Percentiles rank a stretch among this genome's conserved stretches.
Conservation (phyloP, 2,329 filamentous ascomycete genomes). For the Cadophora gregata region DNA sequence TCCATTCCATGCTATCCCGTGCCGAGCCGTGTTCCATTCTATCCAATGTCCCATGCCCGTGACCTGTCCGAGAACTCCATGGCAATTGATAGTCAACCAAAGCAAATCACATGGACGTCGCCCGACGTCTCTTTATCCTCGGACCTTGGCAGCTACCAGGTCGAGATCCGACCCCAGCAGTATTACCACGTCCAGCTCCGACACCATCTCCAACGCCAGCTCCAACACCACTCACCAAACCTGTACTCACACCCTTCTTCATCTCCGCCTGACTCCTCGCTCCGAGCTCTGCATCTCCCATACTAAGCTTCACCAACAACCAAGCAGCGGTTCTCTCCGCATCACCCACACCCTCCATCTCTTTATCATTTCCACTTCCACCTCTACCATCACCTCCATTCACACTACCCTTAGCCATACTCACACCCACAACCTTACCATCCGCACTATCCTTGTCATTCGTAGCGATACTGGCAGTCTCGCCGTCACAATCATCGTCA, state of each 20-base stretch:
- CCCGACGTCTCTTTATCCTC: constrained; percentile 50
- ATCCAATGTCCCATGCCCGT: background rate
- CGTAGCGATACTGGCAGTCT: constrained; percentile 29
- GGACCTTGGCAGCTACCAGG: constrained; percentile 29
- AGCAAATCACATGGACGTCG: constrained; percentile 45
- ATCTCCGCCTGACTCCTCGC: background rate
- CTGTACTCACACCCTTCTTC: no score
- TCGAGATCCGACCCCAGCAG: background rate
- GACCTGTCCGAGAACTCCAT: background rate
- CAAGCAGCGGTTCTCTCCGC: constrained; percentile 54
- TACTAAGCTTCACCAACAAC: constrained; percentile 55
- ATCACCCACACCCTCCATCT: constrained; percentile 36
- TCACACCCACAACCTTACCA: background rate
- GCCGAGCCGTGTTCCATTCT: background rate
- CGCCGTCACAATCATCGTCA: constrained; percentile 42
- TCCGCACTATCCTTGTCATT: constrained; percentile 32
- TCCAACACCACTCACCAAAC: background rate
- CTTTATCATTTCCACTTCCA: constrained; percentile 28
- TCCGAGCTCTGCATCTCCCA: constrained; percentile 41
- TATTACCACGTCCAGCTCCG: constrained; percentile 9
- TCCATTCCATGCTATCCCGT: background rate
- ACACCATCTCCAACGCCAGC: background rate
- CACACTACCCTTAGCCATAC: background rate
- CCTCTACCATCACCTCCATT: no score
- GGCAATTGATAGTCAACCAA: background rate